Percentiles rank a stretch among this genome's conserved stretches.
phyloP scores from a whole-genome alignment of 2,329 filamentous ascomycete species.

The Fusarium bactridioides region DNA sequence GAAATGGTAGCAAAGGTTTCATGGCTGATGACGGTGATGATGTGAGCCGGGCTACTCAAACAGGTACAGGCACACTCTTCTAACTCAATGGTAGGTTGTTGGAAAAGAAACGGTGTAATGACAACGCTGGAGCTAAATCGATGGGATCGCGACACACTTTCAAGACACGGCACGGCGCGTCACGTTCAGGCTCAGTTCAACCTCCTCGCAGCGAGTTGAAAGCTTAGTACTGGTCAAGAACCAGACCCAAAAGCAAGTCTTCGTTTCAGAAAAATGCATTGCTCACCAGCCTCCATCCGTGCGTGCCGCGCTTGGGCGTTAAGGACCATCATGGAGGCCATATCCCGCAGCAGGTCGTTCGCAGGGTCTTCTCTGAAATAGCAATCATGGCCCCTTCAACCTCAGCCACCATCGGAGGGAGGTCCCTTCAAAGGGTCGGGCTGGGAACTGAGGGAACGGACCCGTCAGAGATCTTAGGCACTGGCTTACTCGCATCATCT shows the following conservation, averaged over 20 bases:
- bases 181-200: slow-evolving; percentile 1
- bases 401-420: slow-evolving; percentile 22
- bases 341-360: slow-evolving; percentile 1
- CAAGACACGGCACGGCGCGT: slow-evolving; percentile 25
- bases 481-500: slow-evolving; percentile 29
- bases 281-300: slow-evolving; percentile 12
- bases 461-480: slow-evolving; percentile 29
- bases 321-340: slow-evolving; percentile 10
- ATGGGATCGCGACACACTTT: slow-evolving; percentile 15
- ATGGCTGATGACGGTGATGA: slow-evolving; percentile 16
- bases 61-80: background rate
- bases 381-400: slow-evolving; percentile 23
- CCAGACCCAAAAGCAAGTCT: background rate
- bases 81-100: background rate
- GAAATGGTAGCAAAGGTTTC: background rate
- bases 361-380: slow-evolving; percentile 12
- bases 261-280: background rate
- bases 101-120: slow-evolving; percentile 8
- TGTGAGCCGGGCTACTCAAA: slow-evolving; percentile 15
- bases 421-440: slow-evolving; percentile 14
- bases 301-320: slow-evolving; percentile 14
- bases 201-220: background rate
- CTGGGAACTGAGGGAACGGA: slow-evolving; percentile 27
- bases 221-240: background rate
- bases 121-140: slow-evolving; percentile 27